These are phyloP conservation scores for Nothophaeocryptopus gaeumannii DNA, from an alignment of 2,329 filamentous ascomycete species.

Conservation along the genomic window DNA sequence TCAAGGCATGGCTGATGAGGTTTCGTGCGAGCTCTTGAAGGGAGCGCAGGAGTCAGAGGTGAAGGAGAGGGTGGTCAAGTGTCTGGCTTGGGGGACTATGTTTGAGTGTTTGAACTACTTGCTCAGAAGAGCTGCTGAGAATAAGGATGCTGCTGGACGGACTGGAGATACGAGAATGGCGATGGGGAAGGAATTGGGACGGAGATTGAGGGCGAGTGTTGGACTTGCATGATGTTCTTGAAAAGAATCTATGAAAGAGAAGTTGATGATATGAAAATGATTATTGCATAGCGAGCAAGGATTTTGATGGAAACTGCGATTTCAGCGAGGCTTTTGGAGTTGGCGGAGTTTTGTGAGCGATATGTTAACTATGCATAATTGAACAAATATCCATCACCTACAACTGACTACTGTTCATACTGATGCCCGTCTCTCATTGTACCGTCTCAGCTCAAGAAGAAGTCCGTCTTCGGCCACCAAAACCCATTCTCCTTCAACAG, in stretches of 20 bases:
- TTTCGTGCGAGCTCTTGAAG: constrained; percentile 60
- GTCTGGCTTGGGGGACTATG: constrained; percentile 56
- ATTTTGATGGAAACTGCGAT: too few species aligned
- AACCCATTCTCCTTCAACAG: too few species aligned
- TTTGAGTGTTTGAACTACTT: constrained; percentile 78
- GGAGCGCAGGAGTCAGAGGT: constrained; percentile 38
- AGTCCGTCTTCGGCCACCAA: too few species aligned
- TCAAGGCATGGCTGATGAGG: constrained; percentile 93
- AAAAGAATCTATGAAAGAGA: neutral
- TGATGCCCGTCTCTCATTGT: too few species aligned
- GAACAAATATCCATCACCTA: too few species aligned
- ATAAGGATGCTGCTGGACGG: constrained; percentile 58
- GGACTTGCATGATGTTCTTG: constrained; percentile 16
- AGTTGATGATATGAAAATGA: neutral
- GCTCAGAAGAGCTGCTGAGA: constrained; percentile 57
- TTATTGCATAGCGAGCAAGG: neutral
- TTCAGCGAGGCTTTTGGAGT: too few species aligned
- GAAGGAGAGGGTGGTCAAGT: constrained; percentile 53
- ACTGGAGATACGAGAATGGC: constrained; percentile 53
- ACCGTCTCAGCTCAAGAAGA: too few species aligned
- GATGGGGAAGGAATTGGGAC: constrained; percentile 49
- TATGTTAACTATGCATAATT: too few species aligned
- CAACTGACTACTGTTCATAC: too few species aligned
- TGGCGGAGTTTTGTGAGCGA: too few species aligned
- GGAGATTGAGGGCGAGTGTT: constrained; percentile 23